Evolutionary conservation across 805 yeast species (phyloP), one percentile per base, ranked within the genome.

Genomic region (Ogataea thermomethanolica): DNA sequence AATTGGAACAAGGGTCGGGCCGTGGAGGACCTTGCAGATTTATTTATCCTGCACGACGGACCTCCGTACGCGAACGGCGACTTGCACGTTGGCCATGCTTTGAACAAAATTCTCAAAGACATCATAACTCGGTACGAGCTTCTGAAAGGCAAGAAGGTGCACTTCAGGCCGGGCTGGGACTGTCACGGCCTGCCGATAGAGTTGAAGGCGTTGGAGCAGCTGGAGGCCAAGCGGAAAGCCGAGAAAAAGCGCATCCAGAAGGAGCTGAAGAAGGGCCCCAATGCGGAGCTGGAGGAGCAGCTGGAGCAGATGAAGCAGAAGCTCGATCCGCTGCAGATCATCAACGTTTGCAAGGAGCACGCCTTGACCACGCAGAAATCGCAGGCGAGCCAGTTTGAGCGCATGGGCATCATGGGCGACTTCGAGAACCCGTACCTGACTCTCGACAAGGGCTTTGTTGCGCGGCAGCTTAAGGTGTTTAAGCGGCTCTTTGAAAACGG

Each of bases 11-110:
- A 41, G 5, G 26, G 66, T 36, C 50, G 55, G 20, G 36, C 46
- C 2, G 34, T 61, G 1, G 53, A 54, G 7, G 49, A 45, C 39
- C 48, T 60, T 17, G 64, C 67, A 2, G 63, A 75, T 13, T 48
- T 72, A 25, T 91, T 84, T 52, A 73, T 83, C 1, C 65, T 93
- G 1, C 97, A 90, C 52, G 99, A 93, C 64, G 99, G 99, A 0
- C 99, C 99, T 0, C 99, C 99, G 0, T 93, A 91, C 63, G 98
- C 99, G 9, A 93, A 93, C 58, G 99, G 98, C 3, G 88, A 83
- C 46, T 66, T 93, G 15, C 99, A 93, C 60, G 62, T 90, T 35
- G 88, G 98, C 40, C 99, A 93, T 64, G 87, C 98, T 0, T 64
- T 93, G 53, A 93, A 93, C 66, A 91, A 93, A 58, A 75, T 89